Base-by-base conservation (phyloP, 2,329 filamentous ascomycete species). In the Colletotrichum tamarilloi region DNA sequence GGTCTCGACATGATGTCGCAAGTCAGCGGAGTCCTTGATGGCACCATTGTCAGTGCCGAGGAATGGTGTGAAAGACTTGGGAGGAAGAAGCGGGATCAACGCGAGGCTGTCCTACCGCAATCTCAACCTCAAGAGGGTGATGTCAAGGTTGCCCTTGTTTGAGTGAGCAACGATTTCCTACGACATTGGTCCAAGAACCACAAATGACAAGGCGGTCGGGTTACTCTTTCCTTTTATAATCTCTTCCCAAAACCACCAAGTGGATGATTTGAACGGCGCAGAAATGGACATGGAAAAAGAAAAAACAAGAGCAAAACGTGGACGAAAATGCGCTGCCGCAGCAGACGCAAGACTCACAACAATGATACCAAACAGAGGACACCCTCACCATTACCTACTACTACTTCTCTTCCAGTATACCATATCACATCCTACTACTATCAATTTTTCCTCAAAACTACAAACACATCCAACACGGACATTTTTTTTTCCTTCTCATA, bases 1-100 rank as follows among this genome's bases (percentile, higher is more conserved):
- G 95, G 95, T 0, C 86, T 98, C 16, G 95, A 98, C 77, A 98
- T 98, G 93, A 95, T 98, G 88, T 90, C 91, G 1, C 95, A 98
- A 81, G 95, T 99, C 62, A 97, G 92, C 53, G 91, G 92, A 5
- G 94, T 98, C 2, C 89, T 98, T 9, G 94, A 97, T 77, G 93
- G 95, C 66, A 98, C 97, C 0, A 93, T 98, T 66, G 90, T 94
- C 68, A 97, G 94, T 77, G 97, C 97, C 0, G 96, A 98, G 82
- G 91, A 92, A 77, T 98, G 97, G 97, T 94, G 96, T 76, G 93
- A 95, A 72, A 88, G 92, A 24, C 86, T 97, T 72, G 94, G 93
- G 38, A 83, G 81, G 76, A 80, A 77, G 75, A 76, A 78, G 68
- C 75, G 72, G 38, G 79, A 81, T 4, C 49, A 68, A 35, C 66